Conservation (phyloP, 179 eudicot species). For the Vitellaria paradoxa region DNA sequence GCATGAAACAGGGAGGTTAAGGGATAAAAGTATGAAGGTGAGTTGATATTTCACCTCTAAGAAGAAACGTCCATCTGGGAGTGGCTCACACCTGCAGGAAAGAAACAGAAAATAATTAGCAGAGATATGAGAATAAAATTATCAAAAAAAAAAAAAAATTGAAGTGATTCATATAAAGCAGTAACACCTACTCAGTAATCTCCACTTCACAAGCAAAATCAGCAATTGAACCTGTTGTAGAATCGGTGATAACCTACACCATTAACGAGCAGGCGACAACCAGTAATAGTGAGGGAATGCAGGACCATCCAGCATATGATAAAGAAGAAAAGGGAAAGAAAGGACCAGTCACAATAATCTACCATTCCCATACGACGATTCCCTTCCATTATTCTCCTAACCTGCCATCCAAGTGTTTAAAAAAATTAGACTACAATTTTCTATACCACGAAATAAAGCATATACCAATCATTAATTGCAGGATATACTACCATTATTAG, state of each 20-base stretch:
- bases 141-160: constrained; percentile 2
- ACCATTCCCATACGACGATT: constrained; percentile 99
- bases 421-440: constrained; percentile 1
- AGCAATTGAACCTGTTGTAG: constrained; percentile 77
- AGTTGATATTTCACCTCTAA: constrained; percentile 60
- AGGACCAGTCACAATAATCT: constrained; percentile 28
- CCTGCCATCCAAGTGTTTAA: constrained; percentile 55
- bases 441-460: neutral
- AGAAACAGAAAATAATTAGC: constrained; percentile 15
- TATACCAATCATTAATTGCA: neutral
- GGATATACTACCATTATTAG: neutral
- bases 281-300: constrained; percentile 19
- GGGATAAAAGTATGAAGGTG: neutral
- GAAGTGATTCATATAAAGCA: neutral
- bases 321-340: constrained; percentile 22
- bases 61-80: constrained; percentile 97
- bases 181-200: constrained; percentile 78
- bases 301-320: constrained; percentile 17
- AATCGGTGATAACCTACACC: constrained; percentile 77
- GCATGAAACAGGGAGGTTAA: neutral
- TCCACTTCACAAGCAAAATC: constrained; percentile 99
- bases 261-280: constrained; percentile 27
- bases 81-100: constrained; percentile 90
- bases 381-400: constrained; percentile 99
- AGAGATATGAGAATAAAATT: neutral